A percentile compares a stretch with the other conserved stretches of the same genome.
These are phyloP conservation scores for Aspergillus nidulans DNA, from an alignment of 495 filamentous ascomycete genomes.

Conservation along the genomic window DNA sequence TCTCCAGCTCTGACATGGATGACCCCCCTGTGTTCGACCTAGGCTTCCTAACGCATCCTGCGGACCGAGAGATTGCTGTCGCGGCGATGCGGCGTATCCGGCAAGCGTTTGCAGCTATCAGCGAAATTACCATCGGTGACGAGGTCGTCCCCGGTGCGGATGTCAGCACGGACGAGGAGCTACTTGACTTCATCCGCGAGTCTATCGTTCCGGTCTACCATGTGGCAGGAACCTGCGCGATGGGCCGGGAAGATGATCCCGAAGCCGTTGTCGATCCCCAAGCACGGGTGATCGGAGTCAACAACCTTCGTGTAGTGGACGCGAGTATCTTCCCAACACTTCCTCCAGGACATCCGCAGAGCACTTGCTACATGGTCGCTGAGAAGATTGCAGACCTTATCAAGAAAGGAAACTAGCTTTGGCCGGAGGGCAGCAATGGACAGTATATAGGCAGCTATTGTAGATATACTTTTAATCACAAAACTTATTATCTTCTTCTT, in stretches of 20 bases:
- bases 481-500: too few species aligned
- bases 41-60: constrained; percentile 49
- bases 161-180: constrained; percentile 48
- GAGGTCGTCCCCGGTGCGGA: constrained; percentile 49
- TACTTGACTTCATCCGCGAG: constrained; percentile 39
- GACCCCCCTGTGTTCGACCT: constrained; percentile 53
- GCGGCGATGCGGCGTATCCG: constrained; percentile 49
- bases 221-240: constrained; percentile 46
- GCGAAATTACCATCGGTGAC: constrained; percentile 37
- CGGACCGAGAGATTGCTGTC: constrained; percentile 51
- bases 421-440: too few species aligned
- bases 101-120: constrained; percentile 24
- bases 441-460: too few species aligned
- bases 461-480: too few species aligned
- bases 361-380: constrained; percentile 37
- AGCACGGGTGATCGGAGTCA: constrained; percentile 48
- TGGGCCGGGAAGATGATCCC: constrained; percentile 40
- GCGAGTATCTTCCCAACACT: constrained; percentile 53
- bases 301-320: constrained; percentile 56
- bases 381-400: constrained; percentile 7
- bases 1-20: constrained; percentile 33
- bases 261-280: constrained; percentile 52
- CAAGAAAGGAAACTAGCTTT: not conserved
- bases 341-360: constrained; percentile 52
- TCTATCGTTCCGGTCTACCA: constrained; percentile 50